Conservation (phyloP, 2,329 filamentous ascomycete genomes). For the Aureobasidium sp. region DNA sequence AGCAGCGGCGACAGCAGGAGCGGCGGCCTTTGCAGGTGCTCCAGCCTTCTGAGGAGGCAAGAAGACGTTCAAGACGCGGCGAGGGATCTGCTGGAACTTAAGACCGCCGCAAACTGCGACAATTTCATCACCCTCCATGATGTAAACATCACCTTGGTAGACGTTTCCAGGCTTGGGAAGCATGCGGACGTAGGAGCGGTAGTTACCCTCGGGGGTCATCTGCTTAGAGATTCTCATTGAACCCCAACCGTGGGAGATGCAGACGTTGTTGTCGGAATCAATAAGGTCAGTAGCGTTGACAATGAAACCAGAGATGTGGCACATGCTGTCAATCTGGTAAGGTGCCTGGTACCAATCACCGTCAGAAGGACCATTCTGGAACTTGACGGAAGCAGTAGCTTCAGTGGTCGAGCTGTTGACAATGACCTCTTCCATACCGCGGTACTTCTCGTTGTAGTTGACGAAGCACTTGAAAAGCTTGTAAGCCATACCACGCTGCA, state of each 20-base stretch:
- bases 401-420: constrained; percentile 50
- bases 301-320: constrained; percentile 53
- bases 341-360: constrained; percentile 53
- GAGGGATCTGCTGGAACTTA: constrained; percentile 61
- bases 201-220: constrained; percentile 46
- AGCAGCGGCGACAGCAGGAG: constrained; percentile 30
- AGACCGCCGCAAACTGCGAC: constrained; percentile 54
- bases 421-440: constrained; percentile 53
- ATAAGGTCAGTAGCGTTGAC: constrained; percentile 54
- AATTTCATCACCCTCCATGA: constrained; percentile 53
- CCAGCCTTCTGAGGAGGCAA: constrained; percentile 51
- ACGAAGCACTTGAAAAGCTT: constrained; percentile 59
- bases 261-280: constrained; percentile 53
- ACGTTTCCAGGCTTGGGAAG: constrained; percentile 49
- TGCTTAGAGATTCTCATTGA: constrained; percentile 51
- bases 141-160: constrained; percentile 54
- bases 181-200: constrained; percentile 58
- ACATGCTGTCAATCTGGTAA: constrained; percentile 54
- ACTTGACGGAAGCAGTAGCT: constrained; percentile 48
- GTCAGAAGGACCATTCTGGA: constrained; percentile 47
- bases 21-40: constrained; percentile 31
- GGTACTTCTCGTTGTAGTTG: constrained; percentile 50
- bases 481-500: constrained; percentile 70
- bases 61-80: constrained; percentile 59
- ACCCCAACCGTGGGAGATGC: constrained; percentile 57